Percentiles rank a stretch among this genome's conserved stretches.
Conservation (phyloP, 129 eudicot genomes). For the Smallanthus sonchifolius region DNA sequence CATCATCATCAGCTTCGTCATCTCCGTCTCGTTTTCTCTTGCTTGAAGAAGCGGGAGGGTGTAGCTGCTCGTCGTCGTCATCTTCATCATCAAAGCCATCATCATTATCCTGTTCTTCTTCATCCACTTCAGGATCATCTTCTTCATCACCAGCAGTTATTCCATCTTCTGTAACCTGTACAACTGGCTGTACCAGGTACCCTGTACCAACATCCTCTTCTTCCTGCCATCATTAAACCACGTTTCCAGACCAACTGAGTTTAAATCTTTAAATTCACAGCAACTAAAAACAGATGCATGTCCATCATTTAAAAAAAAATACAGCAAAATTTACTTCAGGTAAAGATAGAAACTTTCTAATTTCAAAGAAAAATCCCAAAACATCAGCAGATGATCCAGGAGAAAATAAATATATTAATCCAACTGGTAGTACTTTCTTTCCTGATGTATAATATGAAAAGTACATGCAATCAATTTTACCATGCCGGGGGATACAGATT, state of each 20-base stretch:
- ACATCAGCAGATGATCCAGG: not conserved
- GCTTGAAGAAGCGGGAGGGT: not conserved
- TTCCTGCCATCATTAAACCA: slow-evolving; percentile 50
- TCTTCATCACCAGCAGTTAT: slow-evolving; percentile 38
- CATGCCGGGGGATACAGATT: not conserved
- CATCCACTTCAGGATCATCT: slow-evolving; percentile 41
- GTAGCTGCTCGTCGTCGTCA: slow-evolving; percentile 50
- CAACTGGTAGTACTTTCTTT: not conserved
- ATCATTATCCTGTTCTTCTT: slow-evolving; percentile 39
- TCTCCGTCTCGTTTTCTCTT: slow-evolving; percentile 5
- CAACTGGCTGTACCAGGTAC: slow-evolving; percentile 83
- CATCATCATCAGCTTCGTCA: slow-evolving; percentile 27
- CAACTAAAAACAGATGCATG: not conserved
- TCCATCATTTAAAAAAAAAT: not conserved
- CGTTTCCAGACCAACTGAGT: not conserved
- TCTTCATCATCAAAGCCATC: slow-evolving; percentile 51
- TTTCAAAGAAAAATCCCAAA: not conserved
- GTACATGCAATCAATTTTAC: not conserved
- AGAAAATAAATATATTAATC: not conserved
- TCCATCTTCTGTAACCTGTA: slow-evolving; percentile 41
- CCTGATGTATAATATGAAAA: not conserved
- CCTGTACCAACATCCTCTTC: slow-evolving; percentile 74
- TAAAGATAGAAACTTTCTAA: not conserved
- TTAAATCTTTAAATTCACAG: not conserved
- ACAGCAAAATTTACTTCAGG: not conserved